Evolutionary conservation across 495 filamentous ascomycete species (phyloP).

Genomic region (Astrothelium macrocarpum): DNA sequence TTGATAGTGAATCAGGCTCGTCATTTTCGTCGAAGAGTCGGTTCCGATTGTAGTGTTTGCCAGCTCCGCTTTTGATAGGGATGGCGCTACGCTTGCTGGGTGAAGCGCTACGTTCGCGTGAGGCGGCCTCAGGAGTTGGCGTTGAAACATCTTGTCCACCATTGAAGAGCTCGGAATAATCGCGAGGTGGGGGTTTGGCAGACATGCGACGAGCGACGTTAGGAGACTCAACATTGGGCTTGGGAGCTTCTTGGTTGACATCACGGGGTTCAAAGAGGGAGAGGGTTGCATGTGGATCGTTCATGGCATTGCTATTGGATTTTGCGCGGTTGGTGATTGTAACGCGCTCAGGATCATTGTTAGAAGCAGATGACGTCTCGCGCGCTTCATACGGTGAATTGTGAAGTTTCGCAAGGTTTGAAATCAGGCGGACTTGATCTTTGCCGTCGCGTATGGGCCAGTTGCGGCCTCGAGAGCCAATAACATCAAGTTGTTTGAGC

Average conservation of each 20-base stretch:
- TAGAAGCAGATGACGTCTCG: not conserved
- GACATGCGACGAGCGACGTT: constrained; percentile 44
- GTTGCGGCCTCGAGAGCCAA: constrained; percentile 74
- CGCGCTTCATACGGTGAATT: constrained; percentile 13
- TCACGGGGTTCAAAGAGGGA: constrained; percentile 60
- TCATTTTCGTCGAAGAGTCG: constrained; percentile 62
- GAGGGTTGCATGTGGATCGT: constrained; percentile 67
- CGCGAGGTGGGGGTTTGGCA: constrained; percentile 52
- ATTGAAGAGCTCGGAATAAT: constrained; percentile 53
- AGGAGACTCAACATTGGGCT: constrained; percentile 34
- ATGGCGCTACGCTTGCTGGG: constrained; percentile 44
- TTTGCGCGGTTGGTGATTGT: constrained; percentile 4
- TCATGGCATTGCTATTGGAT: constrained; percentile 33
- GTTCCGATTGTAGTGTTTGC: constrained; percentile 59
- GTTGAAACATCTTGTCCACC: constrained; percentile 26
- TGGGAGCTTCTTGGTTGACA: constrained; percentile 32
- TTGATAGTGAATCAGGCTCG: constrained; percentile 24
- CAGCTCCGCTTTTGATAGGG: constrained; percentile 53
- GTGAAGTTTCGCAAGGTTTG: constrained; percentile 25
- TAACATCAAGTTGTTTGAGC: constrained; percentile 86
- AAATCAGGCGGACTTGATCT: constrained; percentile 71
- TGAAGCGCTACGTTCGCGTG: constrained; percentile 29
- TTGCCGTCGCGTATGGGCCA: constrained; percentile 91
- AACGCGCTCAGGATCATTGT: not conserved
- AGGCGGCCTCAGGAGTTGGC: constrained; percentile 13